Evolutionary conservation across 2,329 filamentous ascomycete genomes (phyloP), one percentile per base, ranked within the genome.

Genomic region (Alternaria metachromatica): DNA sequence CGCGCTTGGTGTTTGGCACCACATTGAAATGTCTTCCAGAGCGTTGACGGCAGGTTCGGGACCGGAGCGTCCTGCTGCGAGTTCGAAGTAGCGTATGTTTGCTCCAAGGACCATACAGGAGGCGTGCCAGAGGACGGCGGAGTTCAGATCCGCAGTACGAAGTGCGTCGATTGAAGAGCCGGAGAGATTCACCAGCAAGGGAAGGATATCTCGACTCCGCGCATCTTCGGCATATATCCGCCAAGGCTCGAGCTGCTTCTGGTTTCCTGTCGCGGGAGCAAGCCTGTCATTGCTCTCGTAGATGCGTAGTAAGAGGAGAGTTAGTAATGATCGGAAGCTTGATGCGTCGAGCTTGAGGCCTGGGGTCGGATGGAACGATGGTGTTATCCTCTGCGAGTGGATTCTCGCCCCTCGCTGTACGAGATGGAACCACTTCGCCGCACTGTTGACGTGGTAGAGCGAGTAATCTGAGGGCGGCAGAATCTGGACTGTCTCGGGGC

Each of bases 31-130:
- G 57, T 85, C 83, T 61, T 85, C 82, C 0, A 87, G 76, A 2
- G 85, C 84, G 48, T 82, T 81, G 5, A 81, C 80, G 6, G 84
- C 85, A 13, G 83, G 81, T 3, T 66, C 76, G 0, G 85, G 80
- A 4, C 85, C 85, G 4, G 81, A 77, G 43, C 84, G 83, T 6
- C 85, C 85, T 11, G 85, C 85, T 6, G 84, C 85, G 15, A 85
- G 75, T 59, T 87, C 84, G 60, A 87, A 87, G 26, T 85, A 82
- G 51, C 84, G 83, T 9, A 85, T 81, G 59, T 87, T 85, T 4
- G 84, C 81, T 0, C 84, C 83, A 3, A 87, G 79, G 66, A 81
- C 82, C 80, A 86, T 85, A 66, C 83, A 85, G 57, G 85, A 82
- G 46, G 83, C 82, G 65, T 87, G 85, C 85, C 85, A 87, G 41